Conservation (phyloP, 257 asterid species). For the Penstemon barbatus region DNA sequence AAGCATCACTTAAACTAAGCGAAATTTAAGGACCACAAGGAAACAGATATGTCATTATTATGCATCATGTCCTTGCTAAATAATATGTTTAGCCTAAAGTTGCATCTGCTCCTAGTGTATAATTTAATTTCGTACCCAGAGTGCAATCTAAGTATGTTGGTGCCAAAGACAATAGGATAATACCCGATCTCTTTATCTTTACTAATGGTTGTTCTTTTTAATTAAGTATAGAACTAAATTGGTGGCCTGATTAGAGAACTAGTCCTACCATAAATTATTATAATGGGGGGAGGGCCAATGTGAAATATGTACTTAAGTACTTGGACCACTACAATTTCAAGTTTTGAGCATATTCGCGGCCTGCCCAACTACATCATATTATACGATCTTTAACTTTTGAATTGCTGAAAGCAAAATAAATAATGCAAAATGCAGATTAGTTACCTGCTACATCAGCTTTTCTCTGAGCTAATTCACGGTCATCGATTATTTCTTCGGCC, state of each 20-base stretch:
- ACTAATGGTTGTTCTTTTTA: neutral
- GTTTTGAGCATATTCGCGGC: slow-evolving; percentile 26
- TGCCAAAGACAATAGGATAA: slow-evolving; percentile 25
- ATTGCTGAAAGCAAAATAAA: neutral
- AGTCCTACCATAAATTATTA: slow-evolving; percentile 22
- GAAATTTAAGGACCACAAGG: too few relatives aligned
- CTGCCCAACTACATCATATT: slow-evolving; percentile 40
- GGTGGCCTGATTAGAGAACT: slow-evolving; percentile 16
- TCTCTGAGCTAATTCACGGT: slow-evolving; percentile 75
- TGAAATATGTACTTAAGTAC: slow-evolving; percentile 11
- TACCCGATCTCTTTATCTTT: slow-evolving; percentile 19
- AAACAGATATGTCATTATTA: neutral
- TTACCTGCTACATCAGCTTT: slow-evolving; percentile 91
- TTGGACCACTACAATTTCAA: slow-evolving; percentile 4
- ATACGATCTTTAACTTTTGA: slow-evolving; percentile 35
- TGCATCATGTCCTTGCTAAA: neutral
- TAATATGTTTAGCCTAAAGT: neutral
- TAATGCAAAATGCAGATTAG: neutral
- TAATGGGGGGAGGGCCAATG: slow-evolving; percentile 27
- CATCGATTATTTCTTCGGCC: slow-evolving; percentile 61
- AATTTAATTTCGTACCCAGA: neutral
- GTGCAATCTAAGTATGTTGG: slow-evolving; percentile 25
- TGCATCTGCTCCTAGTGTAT: neutral
- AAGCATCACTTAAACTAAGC: too few relatives aligned
- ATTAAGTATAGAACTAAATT: slow-evolving; percentile 18